Conservation (phyloP, 306 rosid species). For the Herpetospermum pedunculosum region DNA sequence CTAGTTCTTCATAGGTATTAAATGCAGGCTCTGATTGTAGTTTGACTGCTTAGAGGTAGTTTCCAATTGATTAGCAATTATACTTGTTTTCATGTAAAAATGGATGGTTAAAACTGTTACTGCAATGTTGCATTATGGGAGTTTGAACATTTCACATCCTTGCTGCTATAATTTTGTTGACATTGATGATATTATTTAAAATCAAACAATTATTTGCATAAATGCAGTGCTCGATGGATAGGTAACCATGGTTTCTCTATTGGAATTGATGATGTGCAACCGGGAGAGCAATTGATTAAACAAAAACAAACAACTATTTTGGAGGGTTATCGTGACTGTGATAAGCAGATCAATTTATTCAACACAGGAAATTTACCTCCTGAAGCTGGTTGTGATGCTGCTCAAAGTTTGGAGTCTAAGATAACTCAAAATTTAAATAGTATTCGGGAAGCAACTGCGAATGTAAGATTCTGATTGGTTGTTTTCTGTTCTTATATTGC, state of each 20-base stretch:
- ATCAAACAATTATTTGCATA: conserved; percentile 15
- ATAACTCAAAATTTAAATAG: conserved; percentile 49
- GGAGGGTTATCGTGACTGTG: conserved; percentile 44
- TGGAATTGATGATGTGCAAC: conserved; percentile 95
- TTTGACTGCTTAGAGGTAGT: background rate
- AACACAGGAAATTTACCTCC: conserved; percentile 59
- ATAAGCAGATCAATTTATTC: conserved; percentile 37
- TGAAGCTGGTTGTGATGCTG: conserved; percentile 86
- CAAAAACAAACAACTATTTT: conserved; percentile 46
- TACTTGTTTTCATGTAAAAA: background rate
- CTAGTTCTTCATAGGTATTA: background rate
- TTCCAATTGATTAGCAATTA: background rate
- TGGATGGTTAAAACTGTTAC: background rate
- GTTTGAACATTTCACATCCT: background rate
- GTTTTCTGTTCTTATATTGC: conserved; percentile 9
- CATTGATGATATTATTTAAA: background rate
- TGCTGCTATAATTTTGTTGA: background rate
- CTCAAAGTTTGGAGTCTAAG: conserved; percentile 64
- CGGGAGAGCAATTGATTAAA: conserved; percentile 37
- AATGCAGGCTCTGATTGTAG: background rate
- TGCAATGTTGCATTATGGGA: background rate
- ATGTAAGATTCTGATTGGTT: conserved; percentile 30
- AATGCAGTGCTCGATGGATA: conserved; percentile 92
- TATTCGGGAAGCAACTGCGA: conserved; percentile 53
- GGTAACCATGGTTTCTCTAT: conserved; percentile 96